These are phyloP conservation scores for Dothistroma pini DNA, from an alignment of 2,329 filamentous ascomycete species.

Conservation along the genomic window DNA sequence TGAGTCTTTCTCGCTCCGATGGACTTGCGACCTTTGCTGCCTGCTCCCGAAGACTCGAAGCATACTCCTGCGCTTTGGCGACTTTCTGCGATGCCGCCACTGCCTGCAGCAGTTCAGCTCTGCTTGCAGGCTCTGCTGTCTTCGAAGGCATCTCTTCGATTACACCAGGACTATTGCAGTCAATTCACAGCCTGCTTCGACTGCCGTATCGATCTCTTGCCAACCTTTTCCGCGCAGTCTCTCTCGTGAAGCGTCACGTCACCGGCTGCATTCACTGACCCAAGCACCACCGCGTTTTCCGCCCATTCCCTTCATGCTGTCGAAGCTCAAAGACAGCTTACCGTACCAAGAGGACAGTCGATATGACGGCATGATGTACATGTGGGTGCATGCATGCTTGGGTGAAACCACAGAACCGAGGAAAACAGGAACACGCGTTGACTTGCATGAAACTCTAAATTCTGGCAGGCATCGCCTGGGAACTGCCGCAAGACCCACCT, in stretches of 20 bases:
- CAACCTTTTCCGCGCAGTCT: not conserved
- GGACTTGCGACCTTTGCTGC: slow-evolving; percentile 22
- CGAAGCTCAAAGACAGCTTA: not conserved
- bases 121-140: not conserved
- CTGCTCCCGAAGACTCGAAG: slow-evolving; percentile 22
- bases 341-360: not conserved
- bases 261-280: not conserved
- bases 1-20: slow-evolving; percentile 26
- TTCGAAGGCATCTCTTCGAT: not conserved
- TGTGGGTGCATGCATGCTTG: not conserved
- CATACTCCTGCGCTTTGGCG: slow-evolving; percentile 22
- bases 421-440: not conserved
- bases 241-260: not conserved
- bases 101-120: slow-evolving; percentile 19
- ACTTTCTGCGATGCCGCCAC: slow-evolving; percentile 25
- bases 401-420: not conserved
- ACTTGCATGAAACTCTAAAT: not conserved
- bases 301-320: not conserved
- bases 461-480: not conserved
- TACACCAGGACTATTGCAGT: too few relatives aligned
- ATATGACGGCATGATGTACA: not conserved
- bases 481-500: too few relatives aligned
- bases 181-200: not conserved
- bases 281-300: not conserved
- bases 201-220: too few relatives aligned